A percentile compares a stretch with the other conserved stretches of the same genome.
These are phyloP conservation scores for Neofusicoccum kwambonambiense DNA, from an alignment of 2,329 filamentous ascomycete species.

Conservation along the genomic window DNA sequence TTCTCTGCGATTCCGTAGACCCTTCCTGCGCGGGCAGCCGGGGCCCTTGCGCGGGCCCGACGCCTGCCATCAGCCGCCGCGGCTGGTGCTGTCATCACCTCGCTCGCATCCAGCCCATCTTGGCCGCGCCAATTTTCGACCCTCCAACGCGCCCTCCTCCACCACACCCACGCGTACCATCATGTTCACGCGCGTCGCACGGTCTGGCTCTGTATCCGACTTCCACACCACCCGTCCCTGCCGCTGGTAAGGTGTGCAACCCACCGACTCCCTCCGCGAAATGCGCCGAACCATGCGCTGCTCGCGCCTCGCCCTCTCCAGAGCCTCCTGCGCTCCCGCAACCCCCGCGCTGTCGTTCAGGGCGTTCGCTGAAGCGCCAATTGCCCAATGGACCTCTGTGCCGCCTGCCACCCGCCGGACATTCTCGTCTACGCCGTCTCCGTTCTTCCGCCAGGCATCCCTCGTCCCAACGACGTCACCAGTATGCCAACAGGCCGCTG, in stretches of 20 bases:
- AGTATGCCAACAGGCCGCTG: background rate
- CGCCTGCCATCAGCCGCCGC: background rate
- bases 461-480: conserved; percentile 8
- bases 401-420: background rate
- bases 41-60: conserved; percentile 13
- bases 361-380: conserved; percentile 16
- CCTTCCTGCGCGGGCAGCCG: background rate
- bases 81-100: conserved; percentile 10
- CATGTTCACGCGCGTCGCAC: conserved; percentile 13
- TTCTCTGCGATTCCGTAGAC: conserved; percentile 14
- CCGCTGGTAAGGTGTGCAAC: conserved; percentile 5
- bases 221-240: conserved; percentile 5
- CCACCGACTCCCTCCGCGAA: background rate
- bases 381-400: background rate
- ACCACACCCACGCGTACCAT: background rate
- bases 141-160: background rate
- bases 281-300: conserved; percentile 33
- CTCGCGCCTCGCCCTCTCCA: conserved; percentile 30
- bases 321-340: conserved; percentile 33
- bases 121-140: conserved; percentile 6
- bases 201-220: background rate
- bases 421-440: background rate
- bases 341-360: conserved; percentile 33
- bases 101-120: background rate
- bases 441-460: conserved; percentile 7